phyloP scores from a whole-genome alignment of 2,329 filamentous ascomycete species.

The Nigrograna mackinnonii region DNA sequence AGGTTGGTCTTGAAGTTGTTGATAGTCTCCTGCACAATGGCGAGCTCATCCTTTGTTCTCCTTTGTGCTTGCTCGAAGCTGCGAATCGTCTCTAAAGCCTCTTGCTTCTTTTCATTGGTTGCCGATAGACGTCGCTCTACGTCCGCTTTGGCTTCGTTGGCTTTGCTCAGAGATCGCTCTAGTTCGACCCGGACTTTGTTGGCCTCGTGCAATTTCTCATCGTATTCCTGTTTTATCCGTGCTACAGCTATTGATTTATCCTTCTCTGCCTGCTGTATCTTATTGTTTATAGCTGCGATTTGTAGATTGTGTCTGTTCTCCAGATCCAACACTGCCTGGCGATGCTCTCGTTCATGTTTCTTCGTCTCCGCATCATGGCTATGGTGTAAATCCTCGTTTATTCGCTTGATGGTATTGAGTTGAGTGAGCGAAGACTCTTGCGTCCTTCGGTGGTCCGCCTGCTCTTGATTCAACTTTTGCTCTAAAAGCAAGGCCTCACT shows the following conservation, averaged over 20 bases:
- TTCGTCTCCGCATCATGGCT: conserved; percentile 70
- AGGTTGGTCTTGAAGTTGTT: conserved; percentile 25
- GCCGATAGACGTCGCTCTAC: conserved; percentile 18
- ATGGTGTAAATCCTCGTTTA: conserved; percentile 72
- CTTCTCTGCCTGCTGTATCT: conserved; percentile 33
- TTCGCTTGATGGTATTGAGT: conserved; percentile 59
- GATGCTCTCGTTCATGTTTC: conserved; percentile 47
- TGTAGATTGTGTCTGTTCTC: conserved; percentile 54
- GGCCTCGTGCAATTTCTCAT: conserved; percentile 32
- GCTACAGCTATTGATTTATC: conserved; percentile 28
- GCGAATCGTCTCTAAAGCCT: conserved; percentile 28
- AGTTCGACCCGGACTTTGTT: conserved; percentile 16
- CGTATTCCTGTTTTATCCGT: conserved; percentile 36
- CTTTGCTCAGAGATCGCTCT: conserved; percentile 19
- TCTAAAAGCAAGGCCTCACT: conserved; percentile 58
- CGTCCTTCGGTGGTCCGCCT: conserved; percentile 69
- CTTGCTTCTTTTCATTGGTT: conserved; percentile 27
- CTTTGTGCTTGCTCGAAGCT: conserved; percentile 28
- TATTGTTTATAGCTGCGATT: conserved; percentile 37
- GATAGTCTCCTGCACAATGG: conserved; percentile 21
- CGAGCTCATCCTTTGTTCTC: conserved; percentile 27
- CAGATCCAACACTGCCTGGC: conserved; percentile 40
- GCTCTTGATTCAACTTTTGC: conserved; percentile 70
- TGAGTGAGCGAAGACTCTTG: conserved; percentile 55
- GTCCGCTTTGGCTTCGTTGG: too few relatives aligned